Conservation (phyloP, 768 basidiomycete genomes). For the Boletellus ananas region DNA sequence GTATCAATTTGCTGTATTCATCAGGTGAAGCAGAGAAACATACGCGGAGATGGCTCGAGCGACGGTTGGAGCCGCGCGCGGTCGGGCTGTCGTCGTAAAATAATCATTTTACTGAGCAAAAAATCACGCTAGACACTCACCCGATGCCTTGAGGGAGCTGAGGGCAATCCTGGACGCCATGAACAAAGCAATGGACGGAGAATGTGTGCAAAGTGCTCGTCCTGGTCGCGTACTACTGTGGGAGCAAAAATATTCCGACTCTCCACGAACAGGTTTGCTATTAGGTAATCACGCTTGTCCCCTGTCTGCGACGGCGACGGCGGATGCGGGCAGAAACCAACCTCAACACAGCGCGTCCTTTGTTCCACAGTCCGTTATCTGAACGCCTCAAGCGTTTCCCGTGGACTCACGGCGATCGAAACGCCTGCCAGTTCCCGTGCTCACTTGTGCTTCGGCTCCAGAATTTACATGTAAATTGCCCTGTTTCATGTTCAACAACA, state of each 20-base stretch:
- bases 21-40: slow-evolving; percentile 21
- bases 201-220: slow-evolving; percentile 3
- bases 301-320: neutral
- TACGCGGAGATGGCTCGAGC: slow-evolving; percentile 48
- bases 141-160: slow-evolving; percentile 58
- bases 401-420: too few relatives aligned
- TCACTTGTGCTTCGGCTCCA: too few relatives aligned
- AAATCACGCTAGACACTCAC: slow-evolving; percentile 31
- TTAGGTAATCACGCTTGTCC: slow-evolving; percentile 16
- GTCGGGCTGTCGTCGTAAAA: slow-evolving; percentile 42
- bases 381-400: too few relatives aligned
- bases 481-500: too few relatives aligned
- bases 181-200: slow-evolving; percentile 7
- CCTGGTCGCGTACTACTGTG: slow-evolving; percentile 16
- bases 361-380: too few relatives aligned
- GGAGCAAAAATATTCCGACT: slow-evolving; percentile 32
- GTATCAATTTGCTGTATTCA: slow-evolving; percentile 6
- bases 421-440: too few relatives aligned
- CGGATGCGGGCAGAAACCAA: too few relatives aligned
- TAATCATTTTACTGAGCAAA: neutral
- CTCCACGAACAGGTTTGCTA: slow-evolving; percentile 17
- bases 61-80: slow-evolving; percentile 48
- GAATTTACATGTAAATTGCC: too few relatives aligned
- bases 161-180: slow-evolving; percentile 76
- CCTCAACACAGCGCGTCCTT: too few relatives aligned